A percentile compares a stretch with the other conserved stretches of the same genome.
phyloP scores from a whole-genome alignment of 2,329 filamentous ascomycete species.

The Penicillium sclerotigenum region DNA sequence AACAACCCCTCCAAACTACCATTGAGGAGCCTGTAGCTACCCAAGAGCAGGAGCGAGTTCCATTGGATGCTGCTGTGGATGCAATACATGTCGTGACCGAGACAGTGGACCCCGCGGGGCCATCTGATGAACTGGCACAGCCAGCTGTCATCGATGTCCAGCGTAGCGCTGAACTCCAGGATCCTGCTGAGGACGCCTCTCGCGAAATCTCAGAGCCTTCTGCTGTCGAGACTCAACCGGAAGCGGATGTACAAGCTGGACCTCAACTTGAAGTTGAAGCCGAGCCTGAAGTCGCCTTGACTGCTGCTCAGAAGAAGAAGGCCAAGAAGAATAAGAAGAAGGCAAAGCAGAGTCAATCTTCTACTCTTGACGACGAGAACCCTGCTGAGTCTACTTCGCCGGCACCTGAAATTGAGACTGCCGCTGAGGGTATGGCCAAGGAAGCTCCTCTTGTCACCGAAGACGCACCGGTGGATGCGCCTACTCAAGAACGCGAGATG shows the following conservation, averaged over 20 bases:
- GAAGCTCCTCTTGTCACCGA: neutral
- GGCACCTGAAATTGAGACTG: neutral
- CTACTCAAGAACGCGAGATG: neutral
- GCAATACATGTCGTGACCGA: neutral
- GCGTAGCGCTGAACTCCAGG: neutral
- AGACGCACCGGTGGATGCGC: neutral
- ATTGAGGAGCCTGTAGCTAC: neutral
- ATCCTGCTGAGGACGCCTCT: neutral
- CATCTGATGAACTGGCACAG: neutral
- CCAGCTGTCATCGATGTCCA: neutral
- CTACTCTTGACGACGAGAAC: conserved; percentile 12
- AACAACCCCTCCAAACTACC: neutral
- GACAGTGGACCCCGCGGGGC: neutral
- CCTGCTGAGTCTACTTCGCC: conserved; percentile 4
- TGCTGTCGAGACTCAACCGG: neutral
- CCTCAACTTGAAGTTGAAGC: conserved; percentile 3
- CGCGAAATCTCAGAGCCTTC: neutral
- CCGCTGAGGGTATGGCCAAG: neutral
- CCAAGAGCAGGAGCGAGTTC: conserved; percentile 3
- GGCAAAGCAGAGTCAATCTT: conserved; percentile 17
- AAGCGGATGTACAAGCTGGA: neutral
- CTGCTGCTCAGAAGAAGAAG: conserved; percentile 31
- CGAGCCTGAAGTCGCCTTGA: conserved; percentile 18
- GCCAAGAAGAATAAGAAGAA: conserved; percentile 38
- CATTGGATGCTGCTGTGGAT: neutral